phyloP scores from a whole-genome alignment of 768 basidiomycete species.

The Tulasnella sp. region DNA sequence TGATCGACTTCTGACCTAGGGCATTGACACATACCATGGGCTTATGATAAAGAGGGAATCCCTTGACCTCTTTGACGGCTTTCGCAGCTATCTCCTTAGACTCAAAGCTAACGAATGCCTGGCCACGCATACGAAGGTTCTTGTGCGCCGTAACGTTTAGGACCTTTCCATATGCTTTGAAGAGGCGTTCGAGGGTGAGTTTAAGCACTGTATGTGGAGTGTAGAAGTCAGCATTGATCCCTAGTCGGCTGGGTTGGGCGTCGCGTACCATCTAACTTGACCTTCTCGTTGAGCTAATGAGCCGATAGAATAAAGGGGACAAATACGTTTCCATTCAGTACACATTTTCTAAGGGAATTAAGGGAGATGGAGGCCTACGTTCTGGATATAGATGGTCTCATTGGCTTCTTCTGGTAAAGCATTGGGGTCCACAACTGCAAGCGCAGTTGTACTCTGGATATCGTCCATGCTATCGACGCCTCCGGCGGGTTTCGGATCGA shows the following conservation, averaged over 20 bases:
- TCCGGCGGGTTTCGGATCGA: too few species aligned
- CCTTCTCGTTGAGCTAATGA: conserved; percentile 71
- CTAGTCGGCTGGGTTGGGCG: background rate
- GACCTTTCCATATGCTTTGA: conserved; percentile 88
- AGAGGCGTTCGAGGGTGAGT: conserved; percentile 73
- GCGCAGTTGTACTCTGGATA: background rate
- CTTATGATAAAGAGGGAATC: conserved; percentile 92
- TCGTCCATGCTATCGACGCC: background rate
- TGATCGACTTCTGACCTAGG: too few species aligned
- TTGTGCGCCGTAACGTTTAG: conserved; percentile 91
- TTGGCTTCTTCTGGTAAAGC: conserved; percentile 31
- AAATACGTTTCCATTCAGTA: background rate
- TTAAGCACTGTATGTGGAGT: conserved; percentile 57
- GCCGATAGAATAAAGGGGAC: too few species aligned
- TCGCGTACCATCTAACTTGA: conserved; percentile 42
- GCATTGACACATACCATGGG: conserved; percentile 61
- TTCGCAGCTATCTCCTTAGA: conserved; percentile 72
- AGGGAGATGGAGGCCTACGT: conserved; percentile 28
- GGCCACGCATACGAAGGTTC: conserved; percentile 95
- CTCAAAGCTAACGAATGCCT: conserved; percentile 92
- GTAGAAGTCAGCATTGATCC: background rate
- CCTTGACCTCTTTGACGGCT: conserved; percentile 84
- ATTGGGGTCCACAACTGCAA: background rate
- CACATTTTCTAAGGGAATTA: background rate
- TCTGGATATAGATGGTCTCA: conserved; percentile 93